Evolutionary conservation across 345 rosid genomes (phyloP).

Genomic region (Salix arbutifolia): DNA sequence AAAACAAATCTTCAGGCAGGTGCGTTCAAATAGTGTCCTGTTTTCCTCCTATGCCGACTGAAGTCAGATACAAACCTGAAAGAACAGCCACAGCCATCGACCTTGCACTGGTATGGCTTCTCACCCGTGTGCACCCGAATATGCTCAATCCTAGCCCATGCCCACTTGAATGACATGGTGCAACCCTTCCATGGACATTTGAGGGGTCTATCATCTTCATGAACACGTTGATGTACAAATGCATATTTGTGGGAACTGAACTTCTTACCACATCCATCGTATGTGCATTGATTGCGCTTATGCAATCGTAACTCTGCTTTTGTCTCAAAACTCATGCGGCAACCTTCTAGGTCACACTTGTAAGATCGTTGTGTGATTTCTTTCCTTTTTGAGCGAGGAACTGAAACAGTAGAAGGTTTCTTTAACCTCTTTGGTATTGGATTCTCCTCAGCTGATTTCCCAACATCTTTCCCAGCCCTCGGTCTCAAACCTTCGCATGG

Average conservation of each 20-base stretch:
- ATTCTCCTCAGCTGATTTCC: constrained; percentile 29
- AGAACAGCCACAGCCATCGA: constrained; percentile 71
- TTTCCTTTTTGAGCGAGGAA: constrained; percentile 28
- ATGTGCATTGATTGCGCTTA: constrained; percentile 70
- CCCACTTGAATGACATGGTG: constrained; percentile 93
- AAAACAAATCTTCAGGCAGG: constrained; percentile 22
- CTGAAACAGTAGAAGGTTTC: constrained; percentile 30
- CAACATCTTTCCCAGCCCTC: constrained; percentile 44
- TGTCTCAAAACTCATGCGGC: constrained; percentile 71
- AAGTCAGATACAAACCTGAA: constrained; percentile 95
- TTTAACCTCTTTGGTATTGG: constrained; percentile 34
- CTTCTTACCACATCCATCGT: constrained; percentile 76
- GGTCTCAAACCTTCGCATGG: constrained; percentile 99
- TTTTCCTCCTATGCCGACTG: constrained; percentile 91
- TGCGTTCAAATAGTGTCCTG: constrained; percentile 60
- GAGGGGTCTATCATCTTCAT: constrained; percentile 80
- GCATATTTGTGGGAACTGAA: constrained; percentile 82
- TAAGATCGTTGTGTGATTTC: constrained; percentile 28
- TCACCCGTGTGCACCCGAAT: constrained; percentile 90
- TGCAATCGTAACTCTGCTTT: constrained; percentile 63
- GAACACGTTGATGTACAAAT: constrained; percentile 81
- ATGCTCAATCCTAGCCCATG: constrained; percentile 99
- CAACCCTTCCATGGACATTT: constrained; percentile 91
- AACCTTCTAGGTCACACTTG: constrained; percentile 79
- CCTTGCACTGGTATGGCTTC: constrained; percentile 80